phyloP scores from a whole-genome alignment of 306 rosid species.

The Glycine latifolia region DNA sequence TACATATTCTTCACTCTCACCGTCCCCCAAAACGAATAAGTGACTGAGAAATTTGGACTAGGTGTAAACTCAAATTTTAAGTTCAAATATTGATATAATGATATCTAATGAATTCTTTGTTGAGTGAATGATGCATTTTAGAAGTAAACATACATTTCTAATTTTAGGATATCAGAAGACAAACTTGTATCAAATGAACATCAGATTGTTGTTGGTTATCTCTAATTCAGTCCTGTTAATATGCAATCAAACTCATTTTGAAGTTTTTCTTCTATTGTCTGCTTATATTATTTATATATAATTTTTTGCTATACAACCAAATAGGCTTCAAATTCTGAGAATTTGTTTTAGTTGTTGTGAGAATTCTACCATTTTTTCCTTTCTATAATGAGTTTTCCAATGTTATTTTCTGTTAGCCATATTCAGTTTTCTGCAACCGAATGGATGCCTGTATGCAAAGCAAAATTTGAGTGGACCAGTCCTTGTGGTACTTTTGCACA shows the following conservation, averaged over 20 bases:
- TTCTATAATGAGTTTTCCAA: constrained; percentile 1
- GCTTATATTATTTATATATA: neutral
- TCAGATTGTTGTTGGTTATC: neutral
- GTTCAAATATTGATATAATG: neutral
- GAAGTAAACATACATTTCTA: neutral
- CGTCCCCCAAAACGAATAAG: neutral
- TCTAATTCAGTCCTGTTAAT: neutral
- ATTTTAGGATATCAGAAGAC: constrained; percentile 1
- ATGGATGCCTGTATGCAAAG: constrained; percentile 7
- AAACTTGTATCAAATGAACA: constrained; percentile 2
- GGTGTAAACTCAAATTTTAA: neutral
- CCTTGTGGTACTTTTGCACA: neutral
- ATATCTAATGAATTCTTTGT: constrained; percentile 15
- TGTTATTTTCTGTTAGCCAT: neutral
- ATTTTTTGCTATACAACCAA: neutral
- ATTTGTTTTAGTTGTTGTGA: neutral
- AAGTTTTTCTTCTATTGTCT: neutral
- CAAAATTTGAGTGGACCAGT: constrained; percentile 15
- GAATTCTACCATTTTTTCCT: constrained; percentile 15
- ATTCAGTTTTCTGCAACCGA: constrained; percentile 22
- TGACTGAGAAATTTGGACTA: neutral
- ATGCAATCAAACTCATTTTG: neutral
- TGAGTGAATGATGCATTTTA: neutral
- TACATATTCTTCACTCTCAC: neutral
- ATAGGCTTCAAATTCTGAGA: neutral